Evolutionary conservation across 805 yeast genomes (phyloP).

Genomic region (Lipomyces sp.): DNA sequence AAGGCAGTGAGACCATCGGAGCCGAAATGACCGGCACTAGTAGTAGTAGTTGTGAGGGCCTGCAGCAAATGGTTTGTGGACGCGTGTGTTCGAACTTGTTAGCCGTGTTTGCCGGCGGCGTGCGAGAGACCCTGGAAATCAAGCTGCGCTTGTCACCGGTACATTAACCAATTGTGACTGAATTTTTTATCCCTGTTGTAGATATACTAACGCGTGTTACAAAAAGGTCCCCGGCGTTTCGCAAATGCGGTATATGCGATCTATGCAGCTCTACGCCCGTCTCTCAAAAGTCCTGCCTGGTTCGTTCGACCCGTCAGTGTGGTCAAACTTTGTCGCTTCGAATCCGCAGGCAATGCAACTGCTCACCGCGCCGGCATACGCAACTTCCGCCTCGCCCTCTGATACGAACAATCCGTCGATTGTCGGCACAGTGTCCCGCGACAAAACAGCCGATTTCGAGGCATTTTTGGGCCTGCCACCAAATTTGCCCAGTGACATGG

Average conservation of each 20-base stretch:
- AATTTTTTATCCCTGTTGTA: neutral
- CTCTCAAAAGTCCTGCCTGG: slow-evolving; percentile 32
- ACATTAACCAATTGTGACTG: neutral
- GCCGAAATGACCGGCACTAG: neutral
- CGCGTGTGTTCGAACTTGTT: slow-evolving; percentile 40
- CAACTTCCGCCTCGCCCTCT: neutral
- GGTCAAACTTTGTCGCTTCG: slow-evolving; percentile 33
- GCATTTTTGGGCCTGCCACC: slow-evolving; percentile 22
- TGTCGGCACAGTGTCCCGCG: neutral
- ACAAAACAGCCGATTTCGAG: slow-evolving; percentile 21
- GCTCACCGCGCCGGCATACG: slow-evolving; percentile 29
- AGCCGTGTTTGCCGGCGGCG: slow-evolving; percentile 37
- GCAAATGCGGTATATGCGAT: slow-evolving; percentile 28
- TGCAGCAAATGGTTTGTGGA: slow-evolving; percentile 37
- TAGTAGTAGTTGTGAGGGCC: slow-evolving; percentile 1
- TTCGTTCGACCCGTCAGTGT: slow-evolving; percentile 33
- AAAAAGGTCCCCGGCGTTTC: slow-evolving; percentile 31
- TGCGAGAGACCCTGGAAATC: slow-evolving; percentile 43
- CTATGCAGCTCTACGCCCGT: slow-evolving; percentile 33
- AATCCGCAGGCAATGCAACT: slow-evolving; percentile 29
- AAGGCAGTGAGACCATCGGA: neutral
- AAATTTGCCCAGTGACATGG: slow-evolving; percentile 8
- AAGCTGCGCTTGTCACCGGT: slow-evolving; percentile 41
- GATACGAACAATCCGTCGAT: neutral
- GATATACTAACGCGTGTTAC: slow-evolving; percentile 2